Base-by-base conservation (phyloP, 1,139 yeast species). In the Suzukiozyma palmioleophila region DNA sequence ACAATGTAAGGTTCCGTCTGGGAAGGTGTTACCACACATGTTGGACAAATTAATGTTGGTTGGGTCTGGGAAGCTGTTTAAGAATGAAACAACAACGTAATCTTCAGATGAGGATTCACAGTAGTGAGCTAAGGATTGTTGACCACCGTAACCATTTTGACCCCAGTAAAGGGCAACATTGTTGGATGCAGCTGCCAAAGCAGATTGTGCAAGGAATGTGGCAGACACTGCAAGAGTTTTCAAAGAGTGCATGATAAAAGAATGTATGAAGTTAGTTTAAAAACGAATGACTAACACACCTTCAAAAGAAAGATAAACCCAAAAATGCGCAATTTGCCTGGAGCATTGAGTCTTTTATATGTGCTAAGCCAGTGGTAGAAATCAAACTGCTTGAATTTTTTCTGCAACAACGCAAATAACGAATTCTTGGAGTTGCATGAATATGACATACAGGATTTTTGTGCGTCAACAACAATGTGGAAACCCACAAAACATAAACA, bases 101-200 rank as follows among this genome's bases (percentile, higher is more conserved):
- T 88, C 96, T 26, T 81, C 85, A 37, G 79, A 72, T 40, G 76
- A 75, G 30, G 78, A 71, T 41, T 73, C 69, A 68, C 97, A 90
- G 66, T 88, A 87, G 40, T 69, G 60, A 9, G 80, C 66, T 42
- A 90, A 70, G 14, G 74, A 60, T 43, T 77, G 68, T 59, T 89
- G 96, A 36, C 78, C 58, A n/a, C 88, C 88, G 28, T 79, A 84
- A 28, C 51, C 50, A 33, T 81, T 78, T 63, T 88, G 96, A 38
- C 96, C 96, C 95, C 96, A 87, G 63, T 86, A 86, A 21, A 84
- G 69, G 26, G 81, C 95, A 38, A 85, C 77, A 48, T 82, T 81
- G 41, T 74, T 67, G 22, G 75, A 58, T n/a, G 62, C 45, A 14
- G 70, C 60, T 43, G 71, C 66, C 42, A 74, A 71, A 16, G 72